phyloP scores from a whole-genome alignment of 176 grass and related monocot genomes.

The Aegilops bicornis region DNA sequence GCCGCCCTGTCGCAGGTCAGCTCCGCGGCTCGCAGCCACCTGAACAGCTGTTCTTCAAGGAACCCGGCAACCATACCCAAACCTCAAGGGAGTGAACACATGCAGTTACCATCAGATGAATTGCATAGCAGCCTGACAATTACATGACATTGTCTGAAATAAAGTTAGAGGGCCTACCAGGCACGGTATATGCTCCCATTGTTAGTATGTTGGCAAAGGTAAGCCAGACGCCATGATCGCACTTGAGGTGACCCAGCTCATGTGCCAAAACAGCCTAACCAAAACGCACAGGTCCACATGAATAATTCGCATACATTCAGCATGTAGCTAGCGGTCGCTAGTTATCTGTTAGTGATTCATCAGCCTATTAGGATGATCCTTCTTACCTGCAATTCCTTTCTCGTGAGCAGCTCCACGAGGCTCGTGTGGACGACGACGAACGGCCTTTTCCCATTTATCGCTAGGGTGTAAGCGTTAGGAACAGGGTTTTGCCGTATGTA shows the following conservation, averaged over 20 bases:
- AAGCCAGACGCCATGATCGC: conserved; percentile 95
- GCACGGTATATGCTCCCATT: conserved; percentile 74
- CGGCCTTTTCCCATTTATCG: conserved; percentile 86
- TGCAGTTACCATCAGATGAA: background rate
- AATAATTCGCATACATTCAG: conserved; percentile 12
- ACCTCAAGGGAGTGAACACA: conserved; percentile 38
- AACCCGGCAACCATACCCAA: conserved; percentile 78
- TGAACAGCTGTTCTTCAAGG: conserved; percentile 86
- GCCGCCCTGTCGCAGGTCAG: conserved; percentile 93
- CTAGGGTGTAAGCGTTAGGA: conserved; percentile 90
- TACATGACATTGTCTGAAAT: background rate
- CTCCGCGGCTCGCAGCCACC: conserved; percentile 90
- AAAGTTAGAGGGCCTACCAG: conserved; percentile 47
- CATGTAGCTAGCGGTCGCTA: background rate
- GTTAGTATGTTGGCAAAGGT: conserved; percentile 95
- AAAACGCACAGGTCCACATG: conserved; percentile 32
- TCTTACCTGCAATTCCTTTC: conserved; percentile 82
- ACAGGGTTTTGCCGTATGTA: conserved; percentile 89
- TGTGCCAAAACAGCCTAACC: conserved; percentile 94
- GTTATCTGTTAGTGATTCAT: background rate
- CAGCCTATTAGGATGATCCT: background rate
- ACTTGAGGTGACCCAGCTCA: conserved; percentile 96
- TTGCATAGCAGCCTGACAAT: conserved; percentile 25
- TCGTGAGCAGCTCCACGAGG: conserved; percentile 83
- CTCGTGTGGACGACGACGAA: conserved; percentile 94